A percentile compares a stretch with the other conserved stretches of the same genome.
Conservation (phyloP, 495 filamentous ascomycete genomes). For the Venustampulla echinocandica region DNA sequence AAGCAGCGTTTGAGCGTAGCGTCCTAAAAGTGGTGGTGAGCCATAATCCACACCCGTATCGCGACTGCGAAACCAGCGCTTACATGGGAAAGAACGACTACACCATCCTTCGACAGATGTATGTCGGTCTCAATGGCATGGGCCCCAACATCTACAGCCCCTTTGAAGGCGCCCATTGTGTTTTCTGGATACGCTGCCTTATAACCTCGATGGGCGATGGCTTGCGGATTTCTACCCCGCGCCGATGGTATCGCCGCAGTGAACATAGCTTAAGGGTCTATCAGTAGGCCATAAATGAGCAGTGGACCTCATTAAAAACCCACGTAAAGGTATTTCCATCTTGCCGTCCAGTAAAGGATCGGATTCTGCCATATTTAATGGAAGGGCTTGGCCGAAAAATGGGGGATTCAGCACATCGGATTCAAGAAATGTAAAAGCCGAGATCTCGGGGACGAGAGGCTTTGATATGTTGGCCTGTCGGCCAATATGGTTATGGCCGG, state of each 20-base stretch:
- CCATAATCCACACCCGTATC: not conserved
- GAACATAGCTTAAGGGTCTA: constrained; percentile 10
- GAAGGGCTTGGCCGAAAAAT: not conserved
- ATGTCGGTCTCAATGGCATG: constrained; percentile 85
- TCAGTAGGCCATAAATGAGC: too few relatives aligned
- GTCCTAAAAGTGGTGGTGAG: constrained; percentile 45
- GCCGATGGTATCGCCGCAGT: constrained; percentile 10
- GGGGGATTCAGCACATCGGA: not conserved
- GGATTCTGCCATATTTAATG: constrained; percentile 9
- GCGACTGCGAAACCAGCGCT: constrained; percentile 16
- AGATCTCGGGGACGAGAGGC: too few relatives aligned
- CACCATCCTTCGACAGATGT: constrained; percentile 71
- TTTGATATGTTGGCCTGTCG: too few relatives aligned
- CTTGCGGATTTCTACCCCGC: constrained; percentile 48
- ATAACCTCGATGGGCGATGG: constrained; percentile 82
- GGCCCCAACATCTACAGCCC: constrained; percentile 61
- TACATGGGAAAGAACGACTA: constrained; percentile 81
- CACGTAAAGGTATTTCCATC: constrained; percentile 7
- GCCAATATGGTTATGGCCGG: too few relatives aligned
- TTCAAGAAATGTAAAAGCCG: too few relatives aligned
- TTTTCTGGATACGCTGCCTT: constrained; percentile 78
- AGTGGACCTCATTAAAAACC: too few relatives aligned
- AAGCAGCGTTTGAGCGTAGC: constrained; percentile 68
- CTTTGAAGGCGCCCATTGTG: constrained; percentile 66
- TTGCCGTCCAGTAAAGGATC: constrained; percentile 8